Percentiles rank a stretch among this genome's conserved stretches.
phyloP scores from a whole-genome alignment of 139 green algal species.

The Tetradesmus lagerheimii region DNA sequence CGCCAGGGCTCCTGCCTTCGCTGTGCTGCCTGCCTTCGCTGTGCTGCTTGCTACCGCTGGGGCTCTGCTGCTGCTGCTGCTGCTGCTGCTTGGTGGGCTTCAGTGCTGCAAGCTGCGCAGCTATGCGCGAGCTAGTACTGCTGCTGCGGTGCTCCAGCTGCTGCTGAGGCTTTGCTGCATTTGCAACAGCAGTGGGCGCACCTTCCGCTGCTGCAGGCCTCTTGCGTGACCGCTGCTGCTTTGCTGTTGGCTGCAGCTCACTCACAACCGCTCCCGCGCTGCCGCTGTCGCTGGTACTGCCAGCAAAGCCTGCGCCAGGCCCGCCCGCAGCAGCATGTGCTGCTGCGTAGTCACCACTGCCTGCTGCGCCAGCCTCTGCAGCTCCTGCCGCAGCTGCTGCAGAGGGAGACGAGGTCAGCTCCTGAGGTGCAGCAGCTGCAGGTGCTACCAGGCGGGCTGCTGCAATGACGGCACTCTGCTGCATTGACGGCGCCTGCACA shows the following conservation, averaged over 20 bases:
- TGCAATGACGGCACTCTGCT: neutral
- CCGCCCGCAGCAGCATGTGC: neutral
- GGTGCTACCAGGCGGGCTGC: neutral
- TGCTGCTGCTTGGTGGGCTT: conserved; percentile 6
- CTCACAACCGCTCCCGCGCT: neutral
- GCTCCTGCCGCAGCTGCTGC: neutral
- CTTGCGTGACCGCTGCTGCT: neutral
- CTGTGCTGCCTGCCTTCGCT: neutral
- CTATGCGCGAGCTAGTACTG: neutral
- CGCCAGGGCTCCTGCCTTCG: neutral
- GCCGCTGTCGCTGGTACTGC: conserved; percentile 1
- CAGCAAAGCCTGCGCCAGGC: neutral
- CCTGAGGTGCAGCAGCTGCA: neutral
- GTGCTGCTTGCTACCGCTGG: neutral
- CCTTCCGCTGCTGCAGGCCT: neutral
- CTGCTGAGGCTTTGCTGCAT: neutral
- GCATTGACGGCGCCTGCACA: neutral
- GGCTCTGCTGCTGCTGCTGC: conserved; percentile 18
- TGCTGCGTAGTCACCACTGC: neutral
- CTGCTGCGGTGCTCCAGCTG: conserved; percentile 18
- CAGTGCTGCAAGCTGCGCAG: neutral
- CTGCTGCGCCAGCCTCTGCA: neutral
- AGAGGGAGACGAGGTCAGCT: neutral
- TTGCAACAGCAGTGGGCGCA: neutral
- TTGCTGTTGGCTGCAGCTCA: neutral